Base-by-base conservation (phyloP, 2,329 filamentous ascomycete species). In the Fusarium luffae region DNA sequence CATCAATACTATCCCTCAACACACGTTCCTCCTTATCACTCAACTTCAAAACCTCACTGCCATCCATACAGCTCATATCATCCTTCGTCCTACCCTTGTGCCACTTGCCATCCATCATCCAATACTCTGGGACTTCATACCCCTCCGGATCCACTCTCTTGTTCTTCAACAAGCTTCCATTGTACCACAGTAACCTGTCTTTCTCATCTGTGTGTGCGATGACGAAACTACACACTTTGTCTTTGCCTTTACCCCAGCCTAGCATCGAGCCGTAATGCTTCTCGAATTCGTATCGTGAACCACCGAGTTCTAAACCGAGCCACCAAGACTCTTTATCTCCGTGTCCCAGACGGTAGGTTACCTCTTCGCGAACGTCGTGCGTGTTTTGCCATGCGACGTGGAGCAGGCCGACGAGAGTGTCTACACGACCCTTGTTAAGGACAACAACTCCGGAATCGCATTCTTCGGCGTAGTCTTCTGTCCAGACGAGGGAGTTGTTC, bases 281-380 rank as follows among this genome's bases (percentile, higher is more conserved):
- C 40, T 82, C 79, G 61, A 83, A 83, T 23, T 74, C 70, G 48
- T 83, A 83, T 0, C 64, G 65, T 0, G 79, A 75, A 3, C 77
- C 78, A 7, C 76, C 73, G 4, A 84, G 73, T 58, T 84, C 82
- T 11, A 82, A 69, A 0, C 81, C 81, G 18, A 84, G 71, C 82
- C 82, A 84, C 76, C 78, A 84, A 4, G 77, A 81, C 68, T 84
- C 82, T 58, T 84, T 84, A 40, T 84, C 82, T 3, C 82, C 82
- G 54, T 83, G 78, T 4, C 74, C 79, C 23, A 82, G 63, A 25
- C 73, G 71, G 63, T 82, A 83, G 4, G 81, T 82, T 10, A 79
- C 75, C 23, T 79, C 73, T 10, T 82, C 77, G 5, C 81, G 79
- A 1, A 83, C 80, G 0, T 70, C 72, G 25, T 76, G 71, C 2